Percentiles rank a stretch among this genome's conserved stretches.
phyloP scores from a whole-genome alignment of 1,284 basidiomycete species.

The Singerocomus rubriflavus region DNA sequence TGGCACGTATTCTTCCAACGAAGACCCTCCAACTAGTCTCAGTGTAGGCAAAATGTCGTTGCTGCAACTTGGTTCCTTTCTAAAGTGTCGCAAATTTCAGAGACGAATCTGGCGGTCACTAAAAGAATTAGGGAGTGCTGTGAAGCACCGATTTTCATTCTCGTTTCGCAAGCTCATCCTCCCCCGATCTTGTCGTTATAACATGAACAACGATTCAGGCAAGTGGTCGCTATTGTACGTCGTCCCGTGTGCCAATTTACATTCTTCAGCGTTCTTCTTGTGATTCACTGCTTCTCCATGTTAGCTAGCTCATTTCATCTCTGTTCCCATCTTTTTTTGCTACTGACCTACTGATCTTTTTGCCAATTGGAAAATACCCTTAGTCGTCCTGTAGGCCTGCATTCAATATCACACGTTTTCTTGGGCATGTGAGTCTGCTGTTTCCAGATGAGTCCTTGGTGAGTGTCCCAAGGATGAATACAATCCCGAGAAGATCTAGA shows the following conservation, averaged over 20 bases:
- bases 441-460: constrained; percentile 2
- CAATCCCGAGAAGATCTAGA: neutral
- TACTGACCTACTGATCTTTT: neutral
- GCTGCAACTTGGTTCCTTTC: neutral
- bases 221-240: constrained; percentile 1
- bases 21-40: constrained; percentile 8
- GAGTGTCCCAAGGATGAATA: constrained; percentile 8
- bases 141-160: constrained; percentile 17
- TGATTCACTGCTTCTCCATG: neutral
- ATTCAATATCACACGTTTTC: constrained; percentile 6
- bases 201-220: constrained; percentile 25
- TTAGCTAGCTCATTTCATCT: neutral
- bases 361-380: neutral
- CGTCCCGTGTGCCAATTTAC: neutral
- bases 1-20: constrained; percentile 5
- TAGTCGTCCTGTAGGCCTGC: neutral
- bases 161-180: constrained; percentile 16
- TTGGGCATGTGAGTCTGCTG: neutral
- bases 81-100: constrained; percentile 8
- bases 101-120: constrained; percentile 22
- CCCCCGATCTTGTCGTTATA: constrained; percentile 22
- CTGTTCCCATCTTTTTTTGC: constrained; percentile 1
- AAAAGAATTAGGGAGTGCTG: constrained; percentile 11
- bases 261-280: constrained; percentile 19
- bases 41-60: constrained; percentile 14